phyloP scores from a whole-genome alignment of 106 monocot species.

The Phalaenopsis equestris region DNA sequence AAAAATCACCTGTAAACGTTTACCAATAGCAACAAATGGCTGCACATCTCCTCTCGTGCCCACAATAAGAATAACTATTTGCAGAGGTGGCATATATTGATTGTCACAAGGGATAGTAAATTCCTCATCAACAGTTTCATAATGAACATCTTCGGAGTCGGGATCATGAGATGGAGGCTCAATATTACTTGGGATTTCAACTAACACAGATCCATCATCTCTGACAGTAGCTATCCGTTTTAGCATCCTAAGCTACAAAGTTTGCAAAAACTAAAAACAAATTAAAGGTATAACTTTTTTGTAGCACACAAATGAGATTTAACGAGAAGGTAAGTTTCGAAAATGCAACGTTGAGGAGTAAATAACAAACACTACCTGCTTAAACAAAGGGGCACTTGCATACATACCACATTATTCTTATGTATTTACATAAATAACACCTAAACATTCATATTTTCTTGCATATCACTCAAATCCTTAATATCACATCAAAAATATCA shows the following conservation, averaged over 20 bases:
- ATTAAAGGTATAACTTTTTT: neutral
- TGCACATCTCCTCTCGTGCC: slow-evolving; percentile 96
- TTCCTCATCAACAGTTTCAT: slow-evolving; percentile 45
- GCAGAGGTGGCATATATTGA: slow-evolving; percentile 58
- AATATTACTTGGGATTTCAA: slow-evolving; percentile 62
- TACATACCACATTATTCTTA: no score
- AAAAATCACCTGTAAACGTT: slow-evolving; percentile 63
- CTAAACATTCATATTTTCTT: no score
- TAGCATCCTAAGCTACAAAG: slow-evolving; percentile 62
- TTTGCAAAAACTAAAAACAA: neutral
- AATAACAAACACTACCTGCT: neutral
- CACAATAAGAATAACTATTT: slow-evolving; percentile 91
- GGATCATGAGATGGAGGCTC: slow-evolving; percentile 22
- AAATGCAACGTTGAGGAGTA: neutral
- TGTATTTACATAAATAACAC: no score
- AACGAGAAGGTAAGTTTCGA: neutral
- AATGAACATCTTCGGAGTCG: slow-evolving; percentile 21
- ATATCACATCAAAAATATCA: no score
- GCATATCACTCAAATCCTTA: no score
- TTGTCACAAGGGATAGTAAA: slow-evolving; percentile 32
- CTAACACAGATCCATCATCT: slow-evolving; percentile 70
- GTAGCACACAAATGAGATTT: neutral
- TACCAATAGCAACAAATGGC: slow-evolving; percentile 90
- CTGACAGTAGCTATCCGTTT: slow-evolving; percentile 72
- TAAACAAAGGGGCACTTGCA: no score